Conservation (phyloP, 768 basidiomycete species). For the Lactarius indigo region DNA sequence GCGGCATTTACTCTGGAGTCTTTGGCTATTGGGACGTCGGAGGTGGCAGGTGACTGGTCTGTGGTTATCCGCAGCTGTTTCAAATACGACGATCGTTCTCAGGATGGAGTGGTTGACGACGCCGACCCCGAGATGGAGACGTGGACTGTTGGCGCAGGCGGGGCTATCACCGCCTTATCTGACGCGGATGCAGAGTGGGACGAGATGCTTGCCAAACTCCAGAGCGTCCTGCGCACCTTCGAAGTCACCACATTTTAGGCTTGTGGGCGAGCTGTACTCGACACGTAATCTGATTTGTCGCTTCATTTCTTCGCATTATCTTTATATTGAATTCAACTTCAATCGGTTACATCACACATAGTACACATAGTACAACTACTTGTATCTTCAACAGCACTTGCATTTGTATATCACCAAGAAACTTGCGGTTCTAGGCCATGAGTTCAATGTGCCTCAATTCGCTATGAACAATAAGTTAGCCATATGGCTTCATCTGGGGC, state of each 20-base stretch:
- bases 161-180: constrained; percentile 92
- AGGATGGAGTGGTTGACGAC: constrained; percentile 1
- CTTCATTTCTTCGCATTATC: neutral
- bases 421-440: constrained; percentile 48
- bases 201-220: constrained; percentile 85
- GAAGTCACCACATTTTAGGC: constrained; percentile 30
- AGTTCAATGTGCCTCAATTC: constrained; percentile 80
- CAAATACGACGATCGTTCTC: constrained; percentile 50
- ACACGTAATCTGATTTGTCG: neutral
- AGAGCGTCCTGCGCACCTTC: constrained; percentile 70
- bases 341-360: constrained; percentile 13
- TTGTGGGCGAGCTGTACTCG: neutral
- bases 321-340: constrained; percentile 38
- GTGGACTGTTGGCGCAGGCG: constrained; percentile 89
- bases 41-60: constrained; percentile 87
- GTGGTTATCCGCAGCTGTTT: constrained; percentile 93
- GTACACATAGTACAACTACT: neutral
- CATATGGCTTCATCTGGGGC: neutral
- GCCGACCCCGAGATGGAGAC: constrained; percentile 39
- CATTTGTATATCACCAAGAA: neutral
- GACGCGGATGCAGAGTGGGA: constrained; percentile 88
- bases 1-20: constrained; percentile 87
- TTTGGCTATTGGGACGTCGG: constrained; percentile 91
- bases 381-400: neutral
- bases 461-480: constrained; percentile 36